A percentile compares a stretch with the other conserved stretches of the same genome.
Conservation (phyloP, 2,329 filamentous ascomycete genomes). For the Phyllosticta citriasiana region DNA sequence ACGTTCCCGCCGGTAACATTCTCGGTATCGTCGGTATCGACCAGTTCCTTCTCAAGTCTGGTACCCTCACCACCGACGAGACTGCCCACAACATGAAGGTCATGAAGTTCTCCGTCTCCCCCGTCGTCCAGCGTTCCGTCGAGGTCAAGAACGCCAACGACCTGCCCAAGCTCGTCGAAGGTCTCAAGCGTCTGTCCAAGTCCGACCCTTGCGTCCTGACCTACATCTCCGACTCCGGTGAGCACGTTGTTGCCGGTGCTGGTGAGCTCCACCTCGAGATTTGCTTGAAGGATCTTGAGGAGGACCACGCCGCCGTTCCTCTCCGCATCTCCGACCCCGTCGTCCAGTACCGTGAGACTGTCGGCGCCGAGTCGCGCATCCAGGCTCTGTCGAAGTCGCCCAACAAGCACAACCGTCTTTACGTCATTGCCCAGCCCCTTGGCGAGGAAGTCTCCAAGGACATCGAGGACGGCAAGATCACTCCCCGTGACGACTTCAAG, state of each 20-base stretch:
- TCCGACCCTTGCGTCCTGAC: conserved; percentile 98
- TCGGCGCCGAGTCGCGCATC: conserved; percentile 74
- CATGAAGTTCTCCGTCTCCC: conserved; percentile 99
- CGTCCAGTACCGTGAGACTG: conserved; percentile 97
- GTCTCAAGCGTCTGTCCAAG: conserved; percentile 99
- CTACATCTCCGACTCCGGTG: conserved; percentile 79
- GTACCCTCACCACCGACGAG: conserved; percentile 94
- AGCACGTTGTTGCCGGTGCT: conserved; percentile 98
- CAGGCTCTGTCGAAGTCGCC: conserved; percentile 98
- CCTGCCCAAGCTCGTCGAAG: conserved; percentile 98
- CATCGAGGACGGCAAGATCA: conserved; percentile 88
- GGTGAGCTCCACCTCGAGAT: conserved; percentile 99
- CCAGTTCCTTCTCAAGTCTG: conserved; percentile 99
- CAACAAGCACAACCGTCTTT: conserved; percentile 99
- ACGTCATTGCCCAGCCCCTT: conserved; percentile 85
- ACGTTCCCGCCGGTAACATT: conserved; percentile 99
- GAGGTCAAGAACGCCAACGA: conserved; percentile 99
- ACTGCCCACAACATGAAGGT: conserved; percentile 99
- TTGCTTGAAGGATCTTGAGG: conserved; percentile 99
- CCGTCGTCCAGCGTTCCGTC: conserved; percentile 95
- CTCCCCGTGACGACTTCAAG: conserved; percentile 98
- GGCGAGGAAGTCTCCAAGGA: conserved; percentile 82
- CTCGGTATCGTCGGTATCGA: conserved; percentile 98
- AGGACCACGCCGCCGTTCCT: conserved; percentile 97
- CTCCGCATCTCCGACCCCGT: conserved; percentile 97